Evolutionary conservation across 345 rosid species (phyloP), one percentile per base, ranked within the genome.

Genomic region (Eucalyptus camaldulensis): DNA sequence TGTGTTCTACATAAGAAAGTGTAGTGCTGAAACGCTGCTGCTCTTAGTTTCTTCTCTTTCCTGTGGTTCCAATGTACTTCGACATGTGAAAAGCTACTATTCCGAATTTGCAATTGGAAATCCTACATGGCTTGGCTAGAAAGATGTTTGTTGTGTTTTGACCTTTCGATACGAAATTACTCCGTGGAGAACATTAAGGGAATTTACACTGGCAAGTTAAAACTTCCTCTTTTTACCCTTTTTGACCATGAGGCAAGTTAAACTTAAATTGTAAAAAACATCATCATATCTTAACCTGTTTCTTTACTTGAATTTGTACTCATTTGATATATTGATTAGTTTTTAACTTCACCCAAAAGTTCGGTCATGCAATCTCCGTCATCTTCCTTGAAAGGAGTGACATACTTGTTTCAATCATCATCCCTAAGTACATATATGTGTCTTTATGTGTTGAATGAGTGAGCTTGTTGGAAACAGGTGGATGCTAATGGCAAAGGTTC

Each of bases 401-500:
- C 14, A 22, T 40, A 22, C 83, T 40, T 40, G 27, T 76, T n/a
- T 33, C 65, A 33, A 37, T 86, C 47, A 43, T 86, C 45, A 6
- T 51, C 49, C 88, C 47, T 53, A 21, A 33, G 27, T 33, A 53
- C 31, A 86, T 13, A 54, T 21, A 88, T 8, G 40, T 43, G 33
- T 81, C 12, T 15, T 15, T 33, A 88, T 56, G 16, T 15, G 31
- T 21, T 44, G 49, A 81, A 81, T 5, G 17, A 81, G 45, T 6
- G 22, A 51, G 29, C 88, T 87, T 92, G 92, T 90, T 87, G 88
- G 69, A 87, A 87, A 91, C 94, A 98, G 99, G 99, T 96, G 89
- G 98, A 98, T 94, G 92, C 97, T 86, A 96, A 94, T 89, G 99
- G 98, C 89, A 98, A 96, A 91, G 99, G 99, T 76, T 95, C 95